A percentile compares a stretch with the other conserved stretches of the same genome.
phyloP scores from a whole-genome alignment of 345 rosid genomes.

The Passiflora organensis region DNA sequence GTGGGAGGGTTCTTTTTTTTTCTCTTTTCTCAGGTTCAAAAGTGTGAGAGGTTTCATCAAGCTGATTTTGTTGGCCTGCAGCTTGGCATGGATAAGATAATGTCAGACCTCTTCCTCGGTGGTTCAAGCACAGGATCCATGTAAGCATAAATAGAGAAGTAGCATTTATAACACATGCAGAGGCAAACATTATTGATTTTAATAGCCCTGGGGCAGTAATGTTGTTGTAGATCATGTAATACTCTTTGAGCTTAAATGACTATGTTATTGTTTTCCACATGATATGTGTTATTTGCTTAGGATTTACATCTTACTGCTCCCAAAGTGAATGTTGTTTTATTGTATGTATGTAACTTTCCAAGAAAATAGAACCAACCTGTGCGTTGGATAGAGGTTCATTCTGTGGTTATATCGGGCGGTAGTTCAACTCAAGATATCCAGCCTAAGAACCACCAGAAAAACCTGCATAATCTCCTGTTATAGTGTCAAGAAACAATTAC shows the following conservation, averaged over 20 bases:
- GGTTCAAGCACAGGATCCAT: constrained; percentile 2
- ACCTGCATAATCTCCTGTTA: too few species aligned
- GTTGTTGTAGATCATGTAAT: constrained; percentile 1
- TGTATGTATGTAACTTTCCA: too few species aligned
- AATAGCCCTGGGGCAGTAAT: not conserved
- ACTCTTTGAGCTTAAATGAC: not conserved
- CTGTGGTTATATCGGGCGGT: too few species aligned
- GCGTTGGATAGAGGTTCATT: too few species aligned
- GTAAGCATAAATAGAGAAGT: not conserved
- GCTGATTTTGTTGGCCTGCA: not conserved
- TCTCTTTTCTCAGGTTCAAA: not conserved
- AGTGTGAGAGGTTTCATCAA: not conserved
- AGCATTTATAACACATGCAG: not conserved
- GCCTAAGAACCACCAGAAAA: too few species aligned
- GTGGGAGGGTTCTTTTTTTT: not conserved
- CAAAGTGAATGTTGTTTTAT: too few species aligned
- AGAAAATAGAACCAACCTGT: too few species aligned
- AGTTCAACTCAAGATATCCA: too few species aligned
- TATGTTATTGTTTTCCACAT: too few species aligned
- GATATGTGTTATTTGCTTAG: too few species aligned
- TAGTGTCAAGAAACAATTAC: too few species aligned
- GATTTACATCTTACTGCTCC: too few species aligned
- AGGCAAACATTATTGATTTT: not conserved
- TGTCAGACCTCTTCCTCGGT: not conserved
- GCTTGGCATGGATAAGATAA: not conserved